Conservation (phyloP, 2,329 filamentous ascomycete species). For the Apiospora kogelbergensis region DNA sequence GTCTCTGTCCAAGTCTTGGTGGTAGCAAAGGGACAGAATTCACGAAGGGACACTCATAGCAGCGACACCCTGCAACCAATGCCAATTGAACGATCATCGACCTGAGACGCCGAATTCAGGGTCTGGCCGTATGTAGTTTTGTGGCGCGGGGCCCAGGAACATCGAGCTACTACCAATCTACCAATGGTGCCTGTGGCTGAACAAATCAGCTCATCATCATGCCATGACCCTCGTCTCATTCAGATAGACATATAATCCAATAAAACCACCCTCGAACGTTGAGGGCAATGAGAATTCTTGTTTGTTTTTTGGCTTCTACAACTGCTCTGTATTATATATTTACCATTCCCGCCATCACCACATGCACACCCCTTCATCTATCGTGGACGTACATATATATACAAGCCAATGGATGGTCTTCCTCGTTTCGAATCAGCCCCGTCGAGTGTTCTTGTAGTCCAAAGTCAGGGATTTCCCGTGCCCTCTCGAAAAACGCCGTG, state of each 20-base stretch:
- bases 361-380: neutral
- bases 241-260: neutral
- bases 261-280: neutral
- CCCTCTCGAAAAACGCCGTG: slow-evolving; percentile 8
- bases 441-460: neutral
- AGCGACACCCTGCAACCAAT: neutral
- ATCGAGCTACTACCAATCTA: neutral
- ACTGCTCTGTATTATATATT: neutral
- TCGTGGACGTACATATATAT: slow-evolving; percentile 8
- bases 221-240: neutral
- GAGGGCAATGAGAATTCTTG: neutral
- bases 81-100: neutral
- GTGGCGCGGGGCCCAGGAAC: neutral
- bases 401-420: neutral
- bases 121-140: neutral
- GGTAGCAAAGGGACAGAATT: neutral
- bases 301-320: neutral
- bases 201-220: neutral
- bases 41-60: neutral
- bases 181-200: neutral
- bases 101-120: neutral
- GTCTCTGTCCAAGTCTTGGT: neutral
- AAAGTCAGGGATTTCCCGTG: slow-evolving; percentile 3
- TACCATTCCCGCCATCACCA: neutral
- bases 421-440: neutral